These are phyloP conservation scores for Hsuehochloa calcarea DNA, from an alignment of 176 grass and related monocot species.

Conservation along the genomic window DNA sequence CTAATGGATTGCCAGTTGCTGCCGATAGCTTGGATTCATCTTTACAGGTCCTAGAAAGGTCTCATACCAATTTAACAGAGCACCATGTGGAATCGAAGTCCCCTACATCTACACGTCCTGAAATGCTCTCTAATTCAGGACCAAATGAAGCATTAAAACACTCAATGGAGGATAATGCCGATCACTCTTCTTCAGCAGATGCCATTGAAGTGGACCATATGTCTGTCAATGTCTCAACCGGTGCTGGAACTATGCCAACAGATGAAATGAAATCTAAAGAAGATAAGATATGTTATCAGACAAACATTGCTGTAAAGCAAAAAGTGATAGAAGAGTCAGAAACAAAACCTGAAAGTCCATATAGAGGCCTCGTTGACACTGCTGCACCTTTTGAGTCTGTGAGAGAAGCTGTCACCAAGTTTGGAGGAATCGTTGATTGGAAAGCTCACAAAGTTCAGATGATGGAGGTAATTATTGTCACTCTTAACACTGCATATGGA, in stretches of 20 bases:
- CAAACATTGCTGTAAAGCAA: slow-evolving; percentile 20
- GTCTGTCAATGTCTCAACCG: not conserved
- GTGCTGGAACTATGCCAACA: not conserved
- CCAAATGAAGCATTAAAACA: slow-evolving; percentile 14
- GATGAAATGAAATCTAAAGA: slow-evolving; percentile 29
- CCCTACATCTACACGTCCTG: not conserved
- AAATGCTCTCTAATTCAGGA: slow-evolving; percentile 13
- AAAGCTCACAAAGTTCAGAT: slow-evolving; percentile 87
- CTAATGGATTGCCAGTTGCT: not conserved
- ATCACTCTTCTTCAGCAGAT: slow-evolving; percentile 33
- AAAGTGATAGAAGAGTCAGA: slow-evolving; percentile 50
- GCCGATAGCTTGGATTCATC: slow-evolving; percentile 20
- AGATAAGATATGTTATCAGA: slow-evolving; percentile 19
- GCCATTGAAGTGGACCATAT: slow-evolving; percentile 13
- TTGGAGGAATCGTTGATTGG: slow-evolving; percentile 96
- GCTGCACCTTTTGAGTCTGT: slow-evolving; percentile 92
- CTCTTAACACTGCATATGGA: slow-evolving; percentile 12
- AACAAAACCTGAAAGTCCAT: slow-evolving; percentile 45
- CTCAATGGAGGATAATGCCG: slow-evolving; percentile 6
- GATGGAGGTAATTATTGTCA: slow-evolving; percentile 69
- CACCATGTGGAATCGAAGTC: slow-evolving; percentile 2
- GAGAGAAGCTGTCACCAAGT: slow-evolving; percentile 83
- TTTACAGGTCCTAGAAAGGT: not conserved
- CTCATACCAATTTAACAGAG: slow-evolving; percentile 24
- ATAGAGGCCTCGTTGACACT: slow-evolving; percentile 69